A percentile compares a stretch with the other conserved stretches of the same genome.
phyloP scores from a whole-genome alignment of 1,284 basidiomycete species.

The Fomes fomentarius region DNA sequence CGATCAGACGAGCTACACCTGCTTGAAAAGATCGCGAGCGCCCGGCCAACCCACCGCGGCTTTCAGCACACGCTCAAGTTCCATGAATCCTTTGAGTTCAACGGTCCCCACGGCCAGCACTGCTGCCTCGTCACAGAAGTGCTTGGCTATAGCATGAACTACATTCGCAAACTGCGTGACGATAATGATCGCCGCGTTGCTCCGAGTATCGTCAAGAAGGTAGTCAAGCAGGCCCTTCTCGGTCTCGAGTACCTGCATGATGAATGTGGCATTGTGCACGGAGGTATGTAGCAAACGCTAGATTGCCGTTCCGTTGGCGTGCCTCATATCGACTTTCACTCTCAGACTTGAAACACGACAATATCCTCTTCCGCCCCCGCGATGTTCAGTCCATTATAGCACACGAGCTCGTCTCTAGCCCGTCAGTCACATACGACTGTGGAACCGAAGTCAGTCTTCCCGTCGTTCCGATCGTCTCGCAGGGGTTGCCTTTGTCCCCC shows the following conservation, averaged over 20 bases:
- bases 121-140: constrained; percentile 54
- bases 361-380: constrained; percentile 41
- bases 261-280: constrained; percentile 44
- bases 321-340: no score
- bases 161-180: constrained; percentile 35
- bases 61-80: constrained; percentile 5
- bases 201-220: constrained; percentile 38
- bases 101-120: constrained; percentile 38
- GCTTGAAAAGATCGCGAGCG: constrained; percentile 11
- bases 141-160: constrained; percentile 42
- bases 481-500: constrained; percentile 8
- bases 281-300: constrained; percentile 14
- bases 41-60: constrained; percentile 11
- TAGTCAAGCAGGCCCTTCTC: constrained; percentile 48
- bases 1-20: constrained; percentile 10
- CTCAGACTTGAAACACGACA: constrained; percentile 50
- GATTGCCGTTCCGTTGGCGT: no score
- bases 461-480: constrained; percentile 14
- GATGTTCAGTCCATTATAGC: constrained; percentile 14
- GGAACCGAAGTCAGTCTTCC: constrained; percentile 7
- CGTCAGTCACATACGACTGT: constrained; percentile 15
- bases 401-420: constrained; percentile 15
- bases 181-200: constrained; percentile 31
- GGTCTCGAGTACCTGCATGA: constrained; percentile 52
- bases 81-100: constrained; percentile 15